phyloP scores from a whole-genome alignment of 352 stramenopile species.

The Globisporangium nunn region DNA sequence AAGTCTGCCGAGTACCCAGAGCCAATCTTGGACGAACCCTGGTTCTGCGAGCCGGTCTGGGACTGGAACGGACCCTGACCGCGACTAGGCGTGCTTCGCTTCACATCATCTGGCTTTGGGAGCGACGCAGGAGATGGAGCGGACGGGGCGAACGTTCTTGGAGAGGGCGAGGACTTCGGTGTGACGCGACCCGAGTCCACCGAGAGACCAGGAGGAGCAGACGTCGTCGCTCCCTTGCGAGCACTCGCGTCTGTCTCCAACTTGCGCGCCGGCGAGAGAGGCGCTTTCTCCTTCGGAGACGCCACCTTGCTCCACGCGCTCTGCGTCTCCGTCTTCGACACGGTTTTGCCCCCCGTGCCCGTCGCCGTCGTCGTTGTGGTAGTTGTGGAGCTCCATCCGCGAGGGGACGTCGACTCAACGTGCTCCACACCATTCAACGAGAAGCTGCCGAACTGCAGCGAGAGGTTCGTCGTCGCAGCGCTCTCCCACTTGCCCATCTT shows the following conservation, averaged over 20 bases:
- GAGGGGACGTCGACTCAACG: constrained; percentile 47
- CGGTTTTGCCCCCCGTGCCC: constrained; percentile 29
- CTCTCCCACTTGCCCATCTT: constrained; percentile 84
- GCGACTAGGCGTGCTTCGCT: constrained; percentile 61
- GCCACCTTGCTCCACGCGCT: constrained; percentile 43
- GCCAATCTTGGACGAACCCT: constrained; percentile 48
- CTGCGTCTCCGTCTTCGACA: constrained; percentile 40
- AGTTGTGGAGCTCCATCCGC: constrained; percentile 50
- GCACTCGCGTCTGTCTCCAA: constrained; percentile 16
- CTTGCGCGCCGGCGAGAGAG: constrained; percentile 42
- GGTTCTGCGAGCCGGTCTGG: constrained; percentile 24
- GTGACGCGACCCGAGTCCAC: constrained; percentile 64
- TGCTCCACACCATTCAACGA: constrained; percentile 66
- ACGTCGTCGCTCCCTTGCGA: constrained; percentile 30
- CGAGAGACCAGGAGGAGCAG: constrained; percentile 58
- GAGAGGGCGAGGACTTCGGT: constrained; percentile 60
- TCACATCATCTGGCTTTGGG: constrained; percentile 82
- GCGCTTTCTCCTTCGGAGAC: constrained; percentile 67
- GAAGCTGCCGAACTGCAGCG: constrained; percentile 85
- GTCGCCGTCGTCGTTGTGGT: constrained; percentile 29
- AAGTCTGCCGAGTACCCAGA: constrained; percentile 52
- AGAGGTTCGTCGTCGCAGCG: constrained; percentile 56
- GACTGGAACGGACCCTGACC: constrained; percentile 42
- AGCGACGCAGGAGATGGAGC: constrained; percentile 80
- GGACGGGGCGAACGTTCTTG: constrained; percentile 52